These are phyloP conservation scores for Phaeosphaeriaceae sp. DNA, from an alignment of 2,329 filamentous ascomycete species.

Conservation along the genomic window DNA sequence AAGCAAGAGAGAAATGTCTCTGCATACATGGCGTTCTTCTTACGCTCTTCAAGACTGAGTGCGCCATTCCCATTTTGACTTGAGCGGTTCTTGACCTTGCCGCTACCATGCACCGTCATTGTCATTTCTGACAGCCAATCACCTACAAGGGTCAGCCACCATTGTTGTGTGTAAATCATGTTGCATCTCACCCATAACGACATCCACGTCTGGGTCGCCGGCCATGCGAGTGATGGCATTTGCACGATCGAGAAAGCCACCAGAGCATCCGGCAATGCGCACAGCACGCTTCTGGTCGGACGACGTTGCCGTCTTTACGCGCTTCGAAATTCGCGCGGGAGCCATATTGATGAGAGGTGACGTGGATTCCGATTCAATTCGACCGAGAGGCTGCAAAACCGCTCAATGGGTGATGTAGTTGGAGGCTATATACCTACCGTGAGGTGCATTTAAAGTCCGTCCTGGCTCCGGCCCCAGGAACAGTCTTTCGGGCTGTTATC, in stretches of 20 bases:
- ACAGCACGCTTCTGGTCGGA: constrained; percentile 31
- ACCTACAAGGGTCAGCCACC: constrained; percentile 13
- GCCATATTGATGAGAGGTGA: background rate
- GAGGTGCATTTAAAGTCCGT: constrained; percentile 6
- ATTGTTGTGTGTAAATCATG: background rate
- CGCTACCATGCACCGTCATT: constrained; percentile 36
- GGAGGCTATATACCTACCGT: constrained; percentile 16
- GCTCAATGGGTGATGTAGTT: background rate
- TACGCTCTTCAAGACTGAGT: constrained; percentile 47
- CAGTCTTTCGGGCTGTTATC: constrained; percentile 2
- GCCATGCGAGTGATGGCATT: constrained; percentile 44
- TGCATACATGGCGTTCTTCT: constrained; percentile 34
- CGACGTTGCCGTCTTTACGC: constrained; percentile 17
- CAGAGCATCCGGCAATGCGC: constrained; percentile 46
- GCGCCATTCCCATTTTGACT: constrained; percentile 34
- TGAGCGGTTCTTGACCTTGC: constrained; percentile 45
- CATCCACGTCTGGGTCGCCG: constrained; percentile 34
- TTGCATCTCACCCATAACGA: constrained; percentile 27
- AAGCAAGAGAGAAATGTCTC: constrained; percentile 59
- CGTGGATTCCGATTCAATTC: background rate
- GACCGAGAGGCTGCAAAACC: background rate
- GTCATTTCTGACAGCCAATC: constrained; percentile 41
- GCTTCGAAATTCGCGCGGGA: constrained; percentile 6
- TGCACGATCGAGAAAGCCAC: constrained; percentile 50
- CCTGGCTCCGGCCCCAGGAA: constrained; percentile 9